Conservation (phyloP, 2,329 filamentous ascomycete genomes). For the Thielaviopsis ethacetica region DNA sequence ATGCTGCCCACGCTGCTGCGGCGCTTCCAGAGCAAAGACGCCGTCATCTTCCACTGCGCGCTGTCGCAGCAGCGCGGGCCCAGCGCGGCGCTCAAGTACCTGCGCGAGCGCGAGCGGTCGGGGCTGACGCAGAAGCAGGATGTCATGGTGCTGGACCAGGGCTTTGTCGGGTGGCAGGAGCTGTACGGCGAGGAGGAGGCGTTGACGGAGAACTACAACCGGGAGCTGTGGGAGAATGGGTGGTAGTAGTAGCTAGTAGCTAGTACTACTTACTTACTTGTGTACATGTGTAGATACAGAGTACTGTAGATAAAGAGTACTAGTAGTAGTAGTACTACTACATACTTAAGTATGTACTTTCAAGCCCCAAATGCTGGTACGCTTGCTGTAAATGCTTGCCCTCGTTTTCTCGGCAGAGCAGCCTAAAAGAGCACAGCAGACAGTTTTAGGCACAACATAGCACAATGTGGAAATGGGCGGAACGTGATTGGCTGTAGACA, state of each 20-base stretch:
- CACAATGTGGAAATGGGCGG: too few species aligned
- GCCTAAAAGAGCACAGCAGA: too few species aligned
- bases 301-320: too few species aligned
- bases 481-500: too few species aligned
- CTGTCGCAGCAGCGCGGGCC: constrained; percentile 84
- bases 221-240: constrained; percentile 54
- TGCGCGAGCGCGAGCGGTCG: constrained; percentile 25
- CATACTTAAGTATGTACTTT: background rate
- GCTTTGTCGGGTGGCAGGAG: constrained; percentile 84
- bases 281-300: too few species aligned
- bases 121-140: constrained; percentile 36
- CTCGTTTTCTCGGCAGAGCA: too few species aligned
- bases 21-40: constrained; percentile 58
- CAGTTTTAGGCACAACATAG: too few species aligned
- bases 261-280: too few species aligned
- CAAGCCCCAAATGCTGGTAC: too few species aligned
- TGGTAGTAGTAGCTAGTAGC: background rate
- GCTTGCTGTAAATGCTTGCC: too few species aligned
- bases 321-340: too few species aligned
- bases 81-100: constrained; percentile 62
- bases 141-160: constrained; percentile 66
- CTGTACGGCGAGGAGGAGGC: constrained; percentile 58
- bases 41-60: constrained; percentile 87
- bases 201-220: constrained; percentile 69
- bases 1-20: constrained; percentile 70